phyloP scores from a whole-genome alignment of 176 grass and related monocot species.

The Puccinellia tenuiflora region DNA sequence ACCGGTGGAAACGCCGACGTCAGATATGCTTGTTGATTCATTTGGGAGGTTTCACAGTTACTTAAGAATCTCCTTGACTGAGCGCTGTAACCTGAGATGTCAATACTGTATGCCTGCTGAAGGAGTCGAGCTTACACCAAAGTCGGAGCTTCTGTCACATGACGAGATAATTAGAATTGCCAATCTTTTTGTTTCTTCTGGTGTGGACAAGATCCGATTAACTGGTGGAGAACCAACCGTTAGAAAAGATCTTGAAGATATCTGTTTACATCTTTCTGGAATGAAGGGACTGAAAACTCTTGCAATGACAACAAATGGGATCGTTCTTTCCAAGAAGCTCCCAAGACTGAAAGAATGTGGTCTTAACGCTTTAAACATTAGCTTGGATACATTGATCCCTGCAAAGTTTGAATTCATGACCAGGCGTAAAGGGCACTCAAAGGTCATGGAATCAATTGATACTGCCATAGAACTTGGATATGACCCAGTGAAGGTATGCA shows the following conservation, averaged over 20 bases:
- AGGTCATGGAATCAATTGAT: constrained; percentile 80
- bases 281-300: constrained; percentile 83
- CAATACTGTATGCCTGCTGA: constrained; percentile 92
- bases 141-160: constrained; percentile 58
- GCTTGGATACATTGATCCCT: constrained; percentile 84
- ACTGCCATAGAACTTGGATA: constrained; percentile 76
- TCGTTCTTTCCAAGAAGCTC: constrained; percentile 79
- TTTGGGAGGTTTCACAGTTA: constrained; percentile 88
- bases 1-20: constrained; percentile 17
- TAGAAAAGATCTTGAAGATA: constrained; percentile 89
- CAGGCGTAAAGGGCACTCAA: constrained; percentile 77
- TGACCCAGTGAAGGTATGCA: constrained; percentile 65
- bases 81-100: constrained; percentile 82
- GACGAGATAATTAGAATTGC: constrained; percentile 69
- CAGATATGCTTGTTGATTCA: constrained; percentile 75
- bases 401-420: constrained; percentile 99
- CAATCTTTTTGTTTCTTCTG: constrained; percentile 59
- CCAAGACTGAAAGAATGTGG: constrained; percentile 85
- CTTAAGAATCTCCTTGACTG: constrained; percentile 76
- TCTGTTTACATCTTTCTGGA: constrained; percentile 68
- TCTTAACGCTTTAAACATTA: constrained; percentile 87
- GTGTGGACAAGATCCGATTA: constrained; percentile 89
- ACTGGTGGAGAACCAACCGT: constrained; percentile 86
- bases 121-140: constrained; percentile 73
- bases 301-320: constrained; percentile 88